Conservation (phyloP, 2,329 filamentous ascomycete genomes). For the Fusarium tjaetaba region DNA sequence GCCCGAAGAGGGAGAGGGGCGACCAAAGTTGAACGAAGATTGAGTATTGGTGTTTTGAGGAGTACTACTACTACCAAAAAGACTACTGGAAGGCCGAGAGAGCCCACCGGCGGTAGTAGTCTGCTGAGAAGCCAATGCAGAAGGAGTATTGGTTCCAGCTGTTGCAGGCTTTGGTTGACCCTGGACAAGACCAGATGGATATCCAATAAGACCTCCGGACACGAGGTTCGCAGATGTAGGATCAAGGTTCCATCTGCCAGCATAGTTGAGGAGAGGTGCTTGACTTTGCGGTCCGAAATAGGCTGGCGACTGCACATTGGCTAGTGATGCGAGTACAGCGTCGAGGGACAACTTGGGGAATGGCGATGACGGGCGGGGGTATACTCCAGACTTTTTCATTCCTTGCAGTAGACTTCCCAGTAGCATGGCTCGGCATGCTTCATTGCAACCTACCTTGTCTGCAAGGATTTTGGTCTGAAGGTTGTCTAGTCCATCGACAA, state of each 20-base stretch:
- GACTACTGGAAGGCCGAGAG: fast-evolving
- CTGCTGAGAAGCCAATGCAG: not conserved
- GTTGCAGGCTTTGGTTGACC: not conserved
- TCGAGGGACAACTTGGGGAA: not conserved
- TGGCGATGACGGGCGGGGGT: not conserved
- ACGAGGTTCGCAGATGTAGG: not conserved
- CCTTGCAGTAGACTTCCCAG: not conserved
- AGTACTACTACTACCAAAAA: not conserved
- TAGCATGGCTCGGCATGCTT: not conserved
- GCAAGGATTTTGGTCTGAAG: fast-evolving
- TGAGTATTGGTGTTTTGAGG: not conserved
- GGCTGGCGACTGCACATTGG: not conserved
- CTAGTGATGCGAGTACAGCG: fast-evolving
- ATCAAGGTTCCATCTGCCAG: not conserved
- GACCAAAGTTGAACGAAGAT: not conserved
- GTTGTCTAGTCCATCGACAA: fast-evolving
- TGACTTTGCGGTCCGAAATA: not conserved
- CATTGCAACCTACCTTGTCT: not conserved
- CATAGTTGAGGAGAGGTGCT: fast-evolving
- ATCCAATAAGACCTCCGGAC: not conserved
- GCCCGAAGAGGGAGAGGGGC: not conserved
- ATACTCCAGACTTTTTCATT: fast-evolving
- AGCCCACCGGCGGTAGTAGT: not conserved
- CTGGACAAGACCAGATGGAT: not conserved
- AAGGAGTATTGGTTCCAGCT: not conserved